phyloP scores from a whole-genome alignment of 495 filamentous ascomycete species.

The Lepidopterella palustris region DNA sequence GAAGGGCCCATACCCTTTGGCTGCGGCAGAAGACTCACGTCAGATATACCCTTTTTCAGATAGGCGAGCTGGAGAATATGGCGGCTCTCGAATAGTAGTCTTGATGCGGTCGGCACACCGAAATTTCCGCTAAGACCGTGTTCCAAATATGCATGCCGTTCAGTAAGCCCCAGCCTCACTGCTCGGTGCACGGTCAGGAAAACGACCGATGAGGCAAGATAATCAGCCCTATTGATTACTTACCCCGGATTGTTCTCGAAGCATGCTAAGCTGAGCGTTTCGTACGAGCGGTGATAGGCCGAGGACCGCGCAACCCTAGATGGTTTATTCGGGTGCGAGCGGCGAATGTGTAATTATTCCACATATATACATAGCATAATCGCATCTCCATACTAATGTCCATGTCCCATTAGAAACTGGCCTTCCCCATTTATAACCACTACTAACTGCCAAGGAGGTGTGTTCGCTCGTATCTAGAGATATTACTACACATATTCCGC shows the following conservation, averaged over 20 bases:
- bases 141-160: background rate
- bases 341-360: no score
- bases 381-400: no score
- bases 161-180: background rate
- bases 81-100: background rate
- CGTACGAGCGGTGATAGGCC: constrained; percentile 1
- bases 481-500: constrained; percentile 13
- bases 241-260: constrained; percentile 3
- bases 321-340: no score
- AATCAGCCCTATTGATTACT: background rate
- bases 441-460: no score
- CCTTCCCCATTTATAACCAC: no score
- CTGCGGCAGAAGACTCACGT: background rate
- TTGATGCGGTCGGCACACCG: background rate
- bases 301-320: background rate
- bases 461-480: background rate
- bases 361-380: no score
- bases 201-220: background rate
- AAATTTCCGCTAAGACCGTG: background rate
- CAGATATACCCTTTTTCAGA: constrained; percentile 2
- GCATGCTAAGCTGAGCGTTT: background rate
- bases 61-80: no score
- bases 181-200: background rate
- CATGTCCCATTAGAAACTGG: no score
- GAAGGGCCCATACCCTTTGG: background rate